These are phyloP conservation scores for Kwoniella shandongensis DNA, from an alignment of 768 basidiomycete species.

Conservation along the genomic window DNA sequence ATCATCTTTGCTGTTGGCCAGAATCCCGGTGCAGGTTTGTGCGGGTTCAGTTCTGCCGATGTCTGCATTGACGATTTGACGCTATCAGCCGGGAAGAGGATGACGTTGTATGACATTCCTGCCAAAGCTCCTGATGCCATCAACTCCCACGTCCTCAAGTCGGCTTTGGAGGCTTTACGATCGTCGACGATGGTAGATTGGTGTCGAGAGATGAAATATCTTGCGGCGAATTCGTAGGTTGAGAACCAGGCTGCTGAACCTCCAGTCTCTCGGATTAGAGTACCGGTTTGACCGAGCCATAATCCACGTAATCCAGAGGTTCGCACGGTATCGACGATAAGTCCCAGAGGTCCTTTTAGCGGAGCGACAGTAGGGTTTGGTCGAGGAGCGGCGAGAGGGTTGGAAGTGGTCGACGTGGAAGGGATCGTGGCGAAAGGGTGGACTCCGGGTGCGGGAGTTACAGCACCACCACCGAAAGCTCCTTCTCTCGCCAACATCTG, in stretches of 20 bases:
- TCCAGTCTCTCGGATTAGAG: slow-evolving; percentile 87
- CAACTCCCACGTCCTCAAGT: slow-evolving; percentile 72
- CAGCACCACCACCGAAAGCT: slow-evolving; percentile 18
- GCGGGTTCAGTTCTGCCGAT: slow-evolving; percentile 68
- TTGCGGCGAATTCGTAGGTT: slow-evolving; percentile 74
- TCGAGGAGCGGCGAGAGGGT: slow-evolving; percentile 17
- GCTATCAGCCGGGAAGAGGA: slow-evolving; percentile 93
- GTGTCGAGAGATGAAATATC: slow-evolving; percentile 63
- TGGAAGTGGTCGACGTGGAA: slow-evolving; percentile 22
- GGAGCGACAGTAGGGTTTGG: slow-evolving; percentile 41
- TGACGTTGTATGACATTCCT: slow-evolving; percentile 78
- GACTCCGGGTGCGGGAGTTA: slow-evolving; percentile 17
- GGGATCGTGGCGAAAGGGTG: slow-evolving; percentile 19
- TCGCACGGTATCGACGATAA: slow-evolving; percentile 66
- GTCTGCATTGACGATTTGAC: slow-evolving; percentile 95
- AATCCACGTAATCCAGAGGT: slow-evolving; percentile 74
- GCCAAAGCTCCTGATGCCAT: slow-evolving; percentile 83
- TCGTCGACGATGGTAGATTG: slow-evolving; percentile 19
- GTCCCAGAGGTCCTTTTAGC: slow-evolving; percentile 72
- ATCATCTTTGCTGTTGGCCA: slow-evolving; percentile 64
- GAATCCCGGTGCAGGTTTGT: slow-evolving; percentile 11
- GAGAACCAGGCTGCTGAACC: slow-evolving; percentile 89
- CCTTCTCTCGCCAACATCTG: slow-evolving; percentile 67
- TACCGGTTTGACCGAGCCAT: slow-evolving; percentile 96
- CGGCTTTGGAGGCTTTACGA: slow-evolving; percentile 54